A percentile compares a stretch with the other conserved stretches of the same genome.
These are phyloP conservation scores for Colletotrichum sansevieriae DNA, from an alignment of 2,329 filamentous ascomycete species.

Conservation along the genomic window DNA sequence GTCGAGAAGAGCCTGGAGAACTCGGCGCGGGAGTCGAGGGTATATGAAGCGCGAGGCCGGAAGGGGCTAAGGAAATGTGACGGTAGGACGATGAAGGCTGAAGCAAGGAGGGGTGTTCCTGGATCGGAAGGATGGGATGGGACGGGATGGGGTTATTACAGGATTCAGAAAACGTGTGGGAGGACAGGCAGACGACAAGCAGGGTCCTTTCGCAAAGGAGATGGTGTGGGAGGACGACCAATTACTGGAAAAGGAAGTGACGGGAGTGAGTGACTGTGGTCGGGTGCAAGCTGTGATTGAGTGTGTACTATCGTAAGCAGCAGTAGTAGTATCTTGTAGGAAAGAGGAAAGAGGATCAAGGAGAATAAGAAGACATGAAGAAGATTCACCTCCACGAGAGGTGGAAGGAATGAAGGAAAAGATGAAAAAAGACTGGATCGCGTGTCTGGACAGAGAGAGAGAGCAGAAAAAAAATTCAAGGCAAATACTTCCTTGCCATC, in stretches of 20 bases:
- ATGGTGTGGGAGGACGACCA: background rate
- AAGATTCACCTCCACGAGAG: background rate
- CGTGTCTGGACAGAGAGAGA: background rate
- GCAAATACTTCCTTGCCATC: background rate
- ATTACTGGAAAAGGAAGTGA: background rate
- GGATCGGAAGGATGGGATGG: constrained; percentile 21
- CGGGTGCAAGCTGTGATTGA: background rate
- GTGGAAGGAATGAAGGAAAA: constrained; percentile 6
- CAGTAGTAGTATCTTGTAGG: background rate
- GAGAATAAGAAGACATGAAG: constrained; percentile 4
- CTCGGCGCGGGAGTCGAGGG: constrained; percentile 10
- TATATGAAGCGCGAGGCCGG: constrained; percentile 30
- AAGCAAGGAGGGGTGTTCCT: constrained; percentile 21
- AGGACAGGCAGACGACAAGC: background rate
- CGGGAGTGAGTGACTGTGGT: background rate
- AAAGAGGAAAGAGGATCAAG: background rate
- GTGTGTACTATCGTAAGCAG: no score
- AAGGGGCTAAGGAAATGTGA: constrained; percentile 17
- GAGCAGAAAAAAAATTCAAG: constrained; percentile 1
- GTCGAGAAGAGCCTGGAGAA: background rate
- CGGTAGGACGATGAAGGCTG: constrained; percentile 15
- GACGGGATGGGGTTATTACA: constrained; percentile 25
- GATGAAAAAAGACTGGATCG: background rate
- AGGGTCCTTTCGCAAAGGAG: background rate
- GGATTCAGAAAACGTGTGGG: constrained; percentile 14